Conservation (phyloP, 306 rosid genomes). For the Pachyrhizus erosus region DNA sequence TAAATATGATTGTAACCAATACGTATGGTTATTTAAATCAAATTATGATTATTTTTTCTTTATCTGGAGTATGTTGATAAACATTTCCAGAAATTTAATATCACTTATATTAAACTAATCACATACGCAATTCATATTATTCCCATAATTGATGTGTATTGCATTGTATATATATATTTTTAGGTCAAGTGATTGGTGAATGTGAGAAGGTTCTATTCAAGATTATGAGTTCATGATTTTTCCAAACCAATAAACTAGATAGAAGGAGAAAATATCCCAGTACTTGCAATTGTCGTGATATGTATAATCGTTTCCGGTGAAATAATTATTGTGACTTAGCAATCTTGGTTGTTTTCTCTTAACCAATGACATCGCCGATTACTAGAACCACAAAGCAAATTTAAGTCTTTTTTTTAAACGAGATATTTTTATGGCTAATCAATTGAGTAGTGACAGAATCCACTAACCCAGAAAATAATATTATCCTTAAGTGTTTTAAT, state of each 20-base stretch:
- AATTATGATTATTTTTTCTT: too few relatives aligned
- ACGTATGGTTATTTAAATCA: too few relatives aligned
- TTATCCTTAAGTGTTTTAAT: neutral
- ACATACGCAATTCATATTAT: neutral
- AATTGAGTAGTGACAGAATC: constrained; percentile 4
- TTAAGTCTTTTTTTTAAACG: neutral
- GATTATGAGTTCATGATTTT: neutral
- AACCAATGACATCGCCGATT: constrained; percentile 13
- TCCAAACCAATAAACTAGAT: neutral
- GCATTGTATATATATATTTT: neutral
- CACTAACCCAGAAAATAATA: neutral
- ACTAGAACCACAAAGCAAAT: constrained; percentile 2
- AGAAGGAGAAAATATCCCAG: neutral
- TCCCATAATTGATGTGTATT: neutral
- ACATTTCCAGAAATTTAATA: neutral
- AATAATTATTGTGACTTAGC: neutral
- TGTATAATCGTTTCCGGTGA: neutral
- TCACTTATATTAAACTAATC: neutral
- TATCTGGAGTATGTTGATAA: too few relatives aligned
- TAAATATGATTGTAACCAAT: too few relatives aligned
- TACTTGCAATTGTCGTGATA: neutral
- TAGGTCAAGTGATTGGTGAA: neutral
- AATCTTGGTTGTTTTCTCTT: neutral
- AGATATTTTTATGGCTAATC: constrained; percentile 32
- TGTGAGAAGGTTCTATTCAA: neutral